Conservation (phyloP, 1,284 basidiomycete genomes). For the Apiotrichum sp. region DNA sequence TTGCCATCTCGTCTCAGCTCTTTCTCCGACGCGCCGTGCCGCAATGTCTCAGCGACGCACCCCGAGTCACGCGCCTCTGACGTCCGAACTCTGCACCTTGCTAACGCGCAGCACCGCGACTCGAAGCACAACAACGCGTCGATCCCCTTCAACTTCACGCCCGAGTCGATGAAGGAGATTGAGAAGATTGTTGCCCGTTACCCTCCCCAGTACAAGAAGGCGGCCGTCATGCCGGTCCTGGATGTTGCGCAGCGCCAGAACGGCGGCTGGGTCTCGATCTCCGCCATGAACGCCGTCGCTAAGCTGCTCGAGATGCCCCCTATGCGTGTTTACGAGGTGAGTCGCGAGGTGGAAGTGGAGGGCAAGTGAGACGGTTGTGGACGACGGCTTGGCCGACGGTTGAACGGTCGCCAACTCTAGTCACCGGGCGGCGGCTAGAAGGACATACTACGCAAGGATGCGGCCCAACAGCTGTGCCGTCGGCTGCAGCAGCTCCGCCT, state of each 20-base stretch:
- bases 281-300: constrained; percentile 97
- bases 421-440: too few species aligned
- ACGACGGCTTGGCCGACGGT: too few species aligned
- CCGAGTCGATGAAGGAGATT: constrained; percentile 75
- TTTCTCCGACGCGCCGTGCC: too few species aligned
- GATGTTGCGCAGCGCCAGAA: constrained; percentile 97
- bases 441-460: too few species aligned
- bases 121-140: constrained; percentile 86
- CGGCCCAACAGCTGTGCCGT: too few species aligned
- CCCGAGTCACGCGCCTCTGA: too few species aligned
- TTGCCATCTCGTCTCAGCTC: too few species aligned
- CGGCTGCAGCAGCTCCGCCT: too few species aligned
- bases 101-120: constrained; percentile 71
- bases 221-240: constrained; percentile 91
- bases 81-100: too few species aligned
- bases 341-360: constrained; percentile 3
- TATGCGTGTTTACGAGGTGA: constrained; percentile 92
- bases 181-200: constrained; percentile 87
- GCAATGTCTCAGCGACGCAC: too few species aligned
- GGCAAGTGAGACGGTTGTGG: neutral
- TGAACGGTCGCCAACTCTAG: too few species aligned
- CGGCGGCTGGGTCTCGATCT: constrained; percentile 97
- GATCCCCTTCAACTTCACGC: constrained; percentile 84
- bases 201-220: constrained; percentile 96
- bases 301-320: constrained; percentile 87